phyloP scores from a whole-genome alignment of 345 rosid species.

The Syzygium grande region DNA sequence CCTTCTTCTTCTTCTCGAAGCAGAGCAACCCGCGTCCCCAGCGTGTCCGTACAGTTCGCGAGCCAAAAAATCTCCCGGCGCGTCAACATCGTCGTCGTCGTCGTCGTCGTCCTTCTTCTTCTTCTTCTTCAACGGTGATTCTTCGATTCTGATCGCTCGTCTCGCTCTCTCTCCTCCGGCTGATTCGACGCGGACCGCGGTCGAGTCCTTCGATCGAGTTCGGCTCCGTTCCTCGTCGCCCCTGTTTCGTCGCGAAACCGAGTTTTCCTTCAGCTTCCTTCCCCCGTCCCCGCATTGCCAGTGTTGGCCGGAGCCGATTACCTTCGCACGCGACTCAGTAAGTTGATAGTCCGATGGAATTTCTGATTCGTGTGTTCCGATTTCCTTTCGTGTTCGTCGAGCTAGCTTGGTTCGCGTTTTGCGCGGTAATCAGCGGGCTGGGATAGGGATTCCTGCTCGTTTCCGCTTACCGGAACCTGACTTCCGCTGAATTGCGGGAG shows the following conservation, averaged over 20 bases:
- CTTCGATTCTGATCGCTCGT: neutral
- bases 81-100: neutral
- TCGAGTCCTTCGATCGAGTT: neutral
- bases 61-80: neutral
- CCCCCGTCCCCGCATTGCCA: neutral
- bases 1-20: neutral
- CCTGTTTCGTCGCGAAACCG: neutral
- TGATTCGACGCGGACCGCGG: neutral
- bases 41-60: neutral
- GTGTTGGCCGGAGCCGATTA: neutral
- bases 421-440: neutral
- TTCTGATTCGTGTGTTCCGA: neutral
- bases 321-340: neutral
- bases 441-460: neutral
- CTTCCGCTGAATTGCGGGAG: neutral
- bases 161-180: neutral
- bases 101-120: neutral
- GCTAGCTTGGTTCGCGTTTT: neutral
- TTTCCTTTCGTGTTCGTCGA: neutral
- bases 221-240: neutral
- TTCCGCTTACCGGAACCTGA: neutral
- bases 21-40: neutral
- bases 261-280: neutral
- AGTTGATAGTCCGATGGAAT: neutral
- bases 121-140: neutral